Base-by-base conservation (phyloP, 306 rosid genomes). In the Castanospermum australe region DNA sequence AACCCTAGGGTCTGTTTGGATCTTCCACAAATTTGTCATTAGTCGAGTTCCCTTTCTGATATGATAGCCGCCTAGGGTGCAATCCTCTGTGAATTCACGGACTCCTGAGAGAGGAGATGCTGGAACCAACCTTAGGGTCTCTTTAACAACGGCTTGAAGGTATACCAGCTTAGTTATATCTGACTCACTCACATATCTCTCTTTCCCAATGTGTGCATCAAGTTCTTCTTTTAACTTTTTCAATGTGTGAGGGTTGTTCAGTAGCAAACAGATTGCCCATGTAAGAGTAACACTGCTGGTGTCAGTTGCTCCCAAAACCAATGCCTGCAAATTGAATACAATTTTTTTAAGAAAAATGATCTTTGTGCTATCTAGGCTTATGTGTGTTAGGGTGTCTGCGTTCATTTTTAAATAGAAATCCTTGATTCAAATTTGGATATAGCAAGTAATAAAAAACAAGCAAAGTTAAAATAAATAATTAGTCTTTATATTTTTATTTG, bases 81-180 rank as follows among this genome's bases (percentile, higher is more conserved):
- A 67, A 4, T 67, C 73, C 22, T 67, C 56, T 32, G n/a, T 44
- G 0, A 22, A n/a, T 17, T 30, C 73, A 22, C 14, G 57, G 5
- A 11, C 38, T 15, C 60, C 60, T 2, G 22, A 1, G 39, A 67
- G 4, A 9, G 73, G 55, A 42, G 21, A 21, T 2, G 73, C 12
- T 12, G 73, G 56, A 52, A 42, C 42, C 15, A 67, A 52, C 12
- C 73, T 54, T 56, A 67, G 36, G 5, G 73, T 12, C 7, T 67
- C 73, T 52, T 67, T 67, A 1, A 25, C 73, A 4, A 67, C 24
- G 56, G 73, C 73, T 45, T 67, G 73, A 20, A 67, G 73, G 50
- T 67, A 44, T 2, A 67, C 39, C 13, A 67, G 42, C 22, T 67
- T 44, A 6, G 11, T 67, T 2, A 67, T 21, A 18, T 67, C 73